Evolutionary conservation across 345 rosid genomes (phyloP), one percentile per base, ranked within the genome.

Genomic region (Ailanthus altissimus): DNA sequence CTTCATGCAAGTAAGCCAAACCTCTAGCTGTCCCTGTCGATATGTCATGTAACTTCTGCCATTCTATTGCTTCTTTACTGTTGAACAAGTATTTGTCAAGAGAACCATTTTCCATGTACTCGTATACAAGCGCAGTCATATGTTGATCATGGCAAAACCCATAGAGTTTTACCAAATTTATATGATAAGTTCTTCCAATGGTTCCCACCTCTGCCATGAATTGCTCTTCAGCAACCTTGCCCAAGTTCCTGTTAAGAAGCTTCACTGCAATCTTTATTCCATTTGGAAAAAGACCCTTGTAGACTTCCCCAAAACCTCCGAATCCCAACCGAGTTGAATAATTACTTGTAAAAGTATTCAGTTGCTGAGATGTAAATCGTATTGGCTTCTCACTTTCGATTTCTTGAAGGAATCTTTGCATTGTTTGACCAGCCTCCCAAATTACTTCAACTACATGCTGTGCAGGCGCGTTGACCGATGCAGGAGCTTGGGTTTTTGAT

Each of bases 141-240:
- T 13, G 56, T 4, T 75, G 69, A 26, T 75, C 78, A 23, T 46
- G 59, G 78, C 72, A 75, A 11, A 75, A 75, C 0, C 78, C 78
- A 4, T 66, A 66, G 10, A 75, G 72, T 38, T 64, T 75, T 11
- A 65, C 78, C 36, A 75, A 25, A 65, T 75, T 65, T n/a, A 36
- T 51, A 36, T 53, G 78, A 13, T 65, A 75, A 12, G 78, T 66
- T 65, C 72, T 50, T 38, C 78, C 72, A 1, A 75, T 75, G 12
- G 72, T 75, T 16, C 63, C 78, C 36, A 65, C 64, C n/a, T 75
- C 64, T 6, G 78, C 78, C 78, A 75, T 75, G 74, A 77, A 69
- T 56, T 77, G 79, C 20, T 42, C 56, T 56, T 58, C 75, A 5
- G 74, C 75, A 14, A 20, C 11, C 69, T 10, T 58, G 14, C 47